phyloP scores from a whole-genome alignment of 148 eudicot species.

The Cornus kousa region DNA sequence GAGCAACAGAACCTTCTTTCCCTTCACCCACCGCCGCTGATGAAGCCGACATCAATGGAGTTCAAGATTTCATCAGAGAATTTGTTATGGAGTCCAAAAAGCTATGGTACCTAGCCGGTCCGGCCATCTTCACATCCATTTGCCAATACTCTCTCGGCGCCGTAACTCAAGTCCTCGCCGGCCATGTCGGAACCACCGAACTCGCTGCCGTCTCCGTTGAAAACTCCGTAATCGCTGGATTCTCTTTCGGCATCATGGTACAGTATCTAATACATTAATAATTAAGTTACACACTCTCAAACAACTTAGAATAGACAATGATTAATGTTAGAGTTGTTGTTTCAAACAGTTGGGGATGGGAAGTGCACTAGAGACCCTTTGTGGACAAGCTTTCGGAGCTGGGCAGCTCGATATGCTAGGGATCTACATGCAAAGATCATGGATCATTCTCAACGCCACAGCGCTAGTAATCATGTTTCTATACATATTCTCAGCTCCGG shows the following conservation, averaged over 20 bases:
- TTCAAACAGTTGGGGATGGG: conserved; percentile 39
- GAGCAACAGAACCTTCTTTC: too few relatives aligned
- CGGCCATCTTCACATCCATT: background rate
- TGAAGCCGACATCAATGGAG: background rate
- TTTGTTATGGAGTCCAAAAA: background rate
- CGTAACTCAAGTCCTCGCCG: background rate
- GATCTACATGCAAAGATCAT: conserved; percentile 35
- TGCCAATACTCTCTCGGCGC: background rate
- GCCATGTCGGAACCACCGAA: background rate
- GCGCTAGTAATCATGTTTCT: conserved; percentile 13
- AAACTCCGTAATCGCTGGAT: background rate
- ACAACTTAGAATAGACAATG: too few relatives aligned
- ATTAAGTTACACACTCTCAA: too few relatives aligned
- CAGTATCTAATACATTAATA: background rate
- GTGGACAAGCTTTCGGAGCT: conserved; percentile 39
- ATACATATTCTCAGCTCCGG: conserved; percentile 17
- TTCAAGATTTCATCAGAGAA: background rate
- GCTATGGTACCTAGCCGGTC: background rate
- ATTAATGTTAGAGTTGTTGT: too few relatives aligned
- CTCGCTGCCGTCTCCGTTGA: background rate
- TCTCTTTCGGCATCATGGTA: conserved; percentile 2
- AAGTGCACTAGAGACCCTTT: conserved; percentile 38
- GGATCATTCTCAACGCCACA: conserved; percentile 23
- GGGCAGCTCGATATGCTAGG: conserved; percentile 30
- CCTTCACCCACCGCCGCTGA: too few relatives aligned